Percentiles rank a stretch among this genome's conserved stretches.
These are phyloP conservation scores for Fusarium aywerte DNA, from an alignment of 2,329 filamentous ascomycete genomes.

Conservation along the genomic window DNA sequence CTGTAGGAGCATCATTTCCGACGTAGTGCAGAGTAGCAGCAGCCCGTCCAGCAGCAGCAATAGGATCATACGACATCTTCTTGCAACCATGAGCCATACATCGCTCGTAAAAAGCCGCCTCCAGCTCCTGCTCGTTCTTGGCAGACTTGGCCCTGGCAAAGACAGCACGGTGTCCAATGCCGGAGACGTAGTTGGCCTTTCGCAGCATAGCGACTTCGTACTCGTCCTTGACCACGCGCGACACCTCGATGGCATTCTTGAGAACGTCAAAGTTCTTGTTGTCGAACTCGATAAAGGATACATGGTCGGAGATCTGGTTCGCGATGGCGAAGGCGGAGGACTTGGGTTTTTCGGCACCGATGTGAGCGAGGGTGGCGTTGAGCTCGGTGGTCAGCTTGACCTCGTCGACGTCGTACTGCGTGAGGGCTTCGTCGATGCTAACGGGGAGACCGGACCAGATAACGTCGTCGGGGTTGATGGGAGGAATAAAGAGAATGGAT, in stretches of 20 bases:
- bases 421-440: conserved; percentile 77
- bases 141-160: conserved; percentile 70
- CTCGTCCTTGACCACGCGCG: conserved; percentile 77
- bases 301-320: conserved; percentile 76
- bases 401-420: conserved; percentile 83
- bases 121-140: conserved; percentile 82
- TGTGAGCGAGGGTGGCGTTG: conserved; percentile 73
- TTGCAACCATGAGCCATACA: conserved; percentile 80
- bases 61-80: conserved; percentile 88
- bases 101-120: conserved; percentile 80
- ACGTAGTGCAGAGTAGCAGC: conserved; percentile 91
- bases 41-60: conserved; percentile 82
- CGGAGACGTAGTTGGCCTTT: conserved; percentile 76
- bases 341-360: conserved; percentile 54
- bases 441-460: conserved; percentile 94
- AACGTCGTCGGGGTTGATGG: conserved; percentile 85
- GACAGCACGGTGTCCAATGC: conserved; percentile 72
- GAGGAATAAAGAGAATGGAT: conserved; percentile 90
- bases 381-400: conserved; percentile 79
- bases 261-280: conserved; percentile 67
- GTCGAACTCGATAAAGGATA: conserved; percentile 77
- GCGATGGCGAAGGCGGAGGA: conserved; percentile 78
- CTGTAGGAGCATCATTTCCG: conserved; percentile 76
- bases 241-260: conserved; percentile 73
- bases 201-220: conserved; percentile 79